A percentile compares a stretch with the other conserved stretches of the same genome.
Evolutionary conservation across 2,329 filamentous ascomycete species (phyloP).

Genomic region (Paecilomyces fulvus): DNA sequence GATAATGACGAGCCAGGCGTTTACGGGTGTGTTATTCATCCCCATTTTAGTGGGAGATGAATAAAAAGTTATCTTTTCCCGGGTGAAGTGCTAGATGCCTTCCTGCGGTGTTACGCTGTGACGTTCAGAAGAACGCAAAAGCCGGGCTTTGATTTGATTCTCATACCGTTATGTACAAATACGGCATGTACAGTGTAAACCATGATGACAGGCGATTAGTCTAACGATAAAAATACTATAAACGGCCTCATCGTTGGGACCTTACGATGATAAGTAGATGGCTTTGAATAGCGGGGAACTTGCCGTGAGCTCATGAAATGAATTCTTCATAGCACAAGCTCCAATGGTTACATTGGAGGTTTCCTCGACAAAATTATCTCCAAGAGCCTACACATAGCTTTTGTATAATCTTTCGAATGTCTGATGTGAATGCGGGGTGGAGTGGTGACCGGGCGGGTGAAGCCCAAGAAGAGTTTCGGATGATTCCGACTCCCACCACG

Average conservation of each 20-base stretch:
- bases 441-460: not conserved
- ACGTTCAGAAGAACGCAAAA: not conserved
- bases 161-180: not conserved
- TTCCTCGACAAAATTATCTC: too few relatives aligned
- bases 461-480: not conserved
- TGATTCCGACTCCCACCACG: not conserved
- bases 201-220: not conserved
- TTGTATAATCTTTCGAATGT: too few relatives aligned
- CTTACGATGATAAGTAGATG: not conserved
- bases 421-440: not conserved
- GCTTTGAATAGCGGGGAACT: too few relatives aligned
- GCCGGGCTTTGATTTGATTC: not conserved
- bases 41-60: not conserved
- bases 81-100: not conserved
- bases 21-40: not conserved
- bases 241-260: not conserved
- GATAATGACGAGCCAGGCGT: constrained; percentile 4
- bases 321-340: too few relatives aligned
- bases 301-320: too few relatives aligned
- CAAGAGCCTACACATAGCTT: too few relatives aligned
- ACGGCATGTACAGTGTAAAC: not conserved
- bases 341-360: too few relatives aligned
- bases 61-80: not conserved
- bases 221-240: not conserved
- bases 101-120: not conserved